phyloP scores from a whole-genome alignment of 225 moss, liverwort and hornwort genomes.

The Marchantia polymorpha region DNA sequence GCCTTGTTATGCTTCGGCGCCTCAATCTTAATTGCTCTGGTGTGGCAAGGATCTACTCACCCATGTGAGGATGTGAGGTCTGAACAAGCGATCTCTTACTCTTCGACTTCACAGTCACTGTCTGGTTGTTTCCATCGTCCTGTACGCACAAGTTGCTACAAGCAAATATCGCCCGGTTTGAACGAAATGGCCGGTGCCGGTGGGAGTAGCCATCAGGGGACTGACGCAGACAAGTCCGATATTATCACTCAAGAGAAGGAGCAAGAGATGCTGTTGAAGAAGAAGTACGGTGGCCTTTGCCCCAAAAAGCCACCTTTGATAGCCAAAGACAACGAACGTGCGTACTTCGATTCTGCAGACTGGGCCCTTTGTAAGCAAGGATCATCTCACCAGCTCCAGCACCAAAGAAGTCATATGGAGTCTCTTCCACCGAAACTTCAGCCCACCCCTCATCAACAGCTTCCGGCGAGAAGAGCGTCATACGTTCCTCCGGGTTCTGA shows the following conservation, averaged over 20 bases:
- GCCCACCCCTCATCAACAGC: constrained; percentile 47
- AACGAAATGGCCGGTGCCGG: neutral
- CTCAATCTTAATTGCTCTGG: too few relatives aligned
- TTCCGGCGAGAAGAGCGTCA: constrained; percentile 40
- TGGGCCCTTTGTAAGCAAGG: constrained; percentile 98
- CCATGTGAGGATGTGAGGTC: too few relatives aligned
- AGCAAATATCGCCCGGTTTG: neutral
- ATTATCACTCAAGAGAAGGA: neutral
- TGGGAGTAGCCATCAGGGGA: neutral
- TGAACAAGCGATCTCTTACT: too few relatives aligned
- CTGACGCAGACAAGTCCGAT: neutral
- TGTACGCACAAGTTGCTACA: too few relatives aligned
- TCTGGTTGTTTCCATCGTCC: too few relatives aligned
- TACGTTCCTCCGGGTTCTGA: constrained; percentile 38
- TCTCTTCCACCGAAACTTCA: constrained; percentile 43
- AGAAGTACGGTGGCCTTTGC: constrained; percentile 89
- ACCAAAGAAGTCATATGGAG: constrained; percentile 21
- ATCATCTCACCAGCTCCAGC: constrained; percentile 9
- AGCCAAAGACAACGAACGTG: constrained; percentile 90
- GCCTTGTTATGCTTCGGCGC: too few relatives aligned
- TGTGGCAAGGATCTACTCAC: too few relatives aligned
- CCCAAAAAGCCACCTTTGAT: constrained; percentile 95
- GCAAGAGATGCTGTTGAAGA: constrained; percentile 83
- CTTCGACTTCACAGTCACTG: too few relatives aligned
- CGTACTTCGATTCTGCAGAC: constrained; percentile 95